Evolutionary conservation across 208 protist species (phyloP), one percentile per base, ranked within the genome.

Genomic region (Crithidia fasciculata): DNA sequence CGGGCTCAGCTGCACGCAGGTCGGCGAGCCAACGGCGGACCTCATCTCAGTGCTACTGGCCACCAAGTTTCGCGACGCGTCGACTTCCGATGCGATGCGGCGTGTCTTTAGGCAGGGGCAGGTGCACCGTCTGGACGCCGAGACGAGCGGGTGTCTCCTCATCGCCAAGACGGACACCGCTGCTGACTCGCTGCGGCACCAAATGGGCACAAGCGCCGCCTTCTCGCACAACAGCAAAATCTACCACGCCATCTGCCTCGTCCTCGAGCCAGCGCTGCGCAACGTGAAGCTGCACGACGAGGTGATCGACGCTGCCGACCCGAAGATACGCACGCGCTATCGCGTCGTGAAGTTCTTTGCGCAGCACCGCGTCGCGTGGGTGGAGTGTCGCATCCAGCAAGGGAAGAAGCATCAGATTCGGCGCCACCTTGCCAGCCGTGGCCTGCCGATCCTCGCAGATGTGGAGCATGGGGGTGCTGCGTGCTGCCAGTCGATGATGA

Each of bases 361-460:
- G 2, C 15, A 47, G 18, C 58, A 77, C 10, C 81, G 89, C 8
- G 55, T 90, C 2, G 89, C 82, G 43, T 77, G 94, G 43, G 82
- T 96, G 78, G 82, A 93, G 80, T 95, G 89, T 60, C 80, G 84
- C 6, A 87, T 96, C 54, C 81, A 91, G 69, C 89, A 95, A 41
- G 92, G 92, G 18, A 95, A 94, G 77, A 93, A 94, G 72, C 92
- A 96, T 62, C 92, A 96, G 63, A 85, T 96, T 54, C 84, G 92
- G 12, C 85, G 92, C 3, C 92, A 96, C 68, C 76, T 96, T 5
- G 88, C 92, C 8, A 72, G 84, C 8, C 70, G 68, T 2, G 92
- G 92, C 6, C 56, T 96, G 43, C 92, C 92, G 0, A 84, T 96
- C 55, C 65, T 94, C 10, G 86, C 85, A 41, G 92, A 96, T 62